Conservation (phyloP, 2,329 filamentous ascomycete species). For the Balansia obtecta region DNA sequence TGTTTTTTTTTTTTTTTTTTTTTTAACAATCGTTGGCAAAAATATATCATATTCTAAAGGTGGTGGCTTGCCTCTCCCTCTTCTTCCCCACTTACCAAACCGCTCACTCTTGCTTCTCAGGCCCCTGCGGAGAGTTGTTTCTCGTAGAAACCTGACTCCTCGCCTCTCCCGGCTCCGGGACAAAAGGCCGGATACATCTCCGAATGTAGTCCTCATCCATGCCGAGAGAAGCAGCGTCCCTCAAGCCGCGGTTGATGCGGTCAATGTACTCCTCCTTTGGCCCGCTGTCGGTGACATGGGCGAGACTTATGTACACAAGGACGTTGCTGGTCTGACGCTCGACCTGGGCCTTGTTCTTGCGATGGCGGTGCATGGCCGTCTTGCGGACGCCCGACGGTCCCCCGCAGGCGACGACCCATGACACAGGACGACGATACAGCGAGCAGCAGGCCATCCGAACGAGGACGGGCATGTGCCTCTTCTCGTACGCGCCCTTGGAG, state of each 20-base stretch:
- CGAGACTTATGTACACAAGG: conserved; percentile 27
- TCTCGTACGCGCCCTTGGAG: conserved; percentile 25
- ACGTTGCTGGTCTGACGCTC: conserved; percentile 14
- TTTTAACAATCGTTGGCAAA: no score
- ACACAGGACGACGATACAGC: conserved; percentile 23
- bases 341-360: background rate
- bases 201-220: conserved; percentile 23
- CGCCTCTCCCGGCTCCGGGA: conserved; percentile 14
- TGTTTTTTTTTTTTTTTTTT: no score
- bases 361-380: conserved; percentile 9
- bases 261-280: conserved; percentile 28
- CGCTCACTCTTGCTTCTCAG: background rate
- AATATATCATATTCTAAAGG: background rate
- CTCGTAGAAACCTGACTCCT: background rate
- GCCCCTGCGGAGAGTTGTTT: background rate
- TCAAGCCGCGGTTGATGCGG: conserved; percentile 26
- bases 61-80: background rate
- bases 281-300: conserved; percentile 19
- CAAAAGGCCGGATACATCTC: conserved; percentile 24
- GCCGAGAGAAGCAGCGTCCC: conserved; percentile 23
- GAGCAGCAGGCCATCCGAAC: conserved; percentile 19
- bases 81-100: background rate
- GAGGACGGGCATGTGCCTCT: conserved; percentile 20
- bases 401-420: conserved; percentile 26
- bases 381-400: conserved; percentile 18